Evolutionary conservation across 1,284 basidiomycete species (phyloP), one percentile per base, ranked within the genome.

Genomic region (Butyriboletus appendiculatus): DNA sequence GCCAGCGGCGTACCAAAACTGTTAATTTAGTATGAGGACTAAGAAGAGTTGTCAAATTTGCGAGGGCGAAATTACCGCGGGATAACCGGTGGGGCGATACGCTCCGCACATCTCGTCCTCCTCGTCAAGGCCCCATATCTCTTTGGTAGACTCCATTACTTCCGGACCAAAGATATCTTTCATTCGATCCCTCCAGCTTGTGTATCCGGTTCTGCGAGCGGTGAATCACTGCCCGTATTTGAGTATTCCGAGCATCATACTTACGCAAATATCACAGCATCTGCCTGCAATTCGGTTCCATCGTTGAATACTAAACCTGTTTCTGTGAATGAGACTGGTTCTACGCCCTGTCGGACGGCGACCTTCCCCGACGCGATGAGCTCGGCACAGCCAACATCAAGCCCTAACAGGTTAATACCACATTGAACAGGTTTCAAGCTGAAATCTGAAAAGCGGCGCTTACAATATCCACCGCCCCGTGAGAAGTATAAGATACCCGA

Each of bases 81-180:
- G 53, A 55, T 55, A 47, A 6, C 53, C 53, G 4, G 43, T 47
- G 10, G 53, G 53, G 33, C 53, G 53, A 55, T 48, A 55, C 38
- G 4, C 52, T 28, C 53, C 53, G 4, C 53, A 48, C 33, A 55
- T 37, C 28, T 55, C 53, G 37, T 48, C 52, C 33, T 54, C 53
- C 12, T 54, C 53, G n/a, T 54, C 52, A 20, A 54, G 53, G 14
- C 53, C 52, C 53, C 53, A 55, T 26, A 55, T 55, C 5, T 55
- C 53, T 16, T 54, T 54, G 38, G 52, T 55, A 16, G 43, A 55
- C 26, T 55, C 38, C 12, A 55, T 14, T n/a, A 55, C 44, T 18
- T 35, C 33, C 18, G 11, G 8, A 5, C 45, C 33, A 16, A 55
- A 55, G 3, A 55, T 48, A 8, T 55, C 53, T 32, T 55, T 55